Evolutionary conservation across 169 alveolate species (phyloP), one percentile per base, ranked within the genome.

Genomic region (Cryptosporidium viatorum): DNA sequence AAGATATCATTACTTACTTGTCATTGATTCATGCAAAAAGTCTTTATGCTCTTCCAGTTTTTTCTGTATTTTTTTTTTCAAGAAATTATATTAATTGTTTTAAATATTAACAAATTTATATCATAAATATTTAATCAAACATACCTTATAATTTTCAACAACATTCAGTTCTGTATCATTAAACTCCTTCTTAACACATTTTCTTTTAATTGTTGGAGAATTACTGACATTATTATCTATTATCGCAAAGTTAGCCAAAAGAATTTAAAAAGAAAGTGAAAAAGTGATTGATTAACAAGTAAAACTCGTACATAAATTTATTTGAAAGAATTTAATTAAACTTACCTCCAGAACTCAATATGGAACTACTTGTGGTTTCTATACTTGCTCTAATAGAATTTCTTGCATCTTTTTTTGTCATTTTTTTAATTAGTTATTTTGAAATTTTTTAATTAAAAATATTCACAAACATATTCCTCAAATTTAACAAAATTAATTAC

Each of bases 1-100:
- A 35, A n/a, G 7, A 16, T 18, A 7, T 39, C 16, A 39, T 69
- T n/a, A 80, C 89, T 62, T 80, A 80, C 89, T 80, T 37, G 89
- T 80, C 89, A 80, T 80, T 35, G 89, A 59, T 39, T 80, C 75
- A 67, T 80, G 89, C 23, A 80, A 37, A 29, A 26, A 16, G 33
- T 80, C 89, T 41, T 80, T 65, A 43, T 65, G 73, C 14, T 65
- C 68, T 5, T 80, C 80, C 12, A 80, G 45, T 65, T 26, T 59
- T 80, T 45, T 80, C 89, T 80, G 31, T 29, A 6, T 37, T 16
- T 26, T 1, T 37, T 37, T 58, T 31, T 52, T 12, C n/a, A 21
- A n/a, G 0, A 31, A 26, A 29, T 21, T 51, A 21, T 16, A n/a
- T 50, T 37, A 50, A 50, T 51, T 29, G 6, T 50, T 52, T 35